Base-by-base conservation (phyloP, 2,329 filamentous ascomycete genomes). In the Westerdykella ornata region DNA sequence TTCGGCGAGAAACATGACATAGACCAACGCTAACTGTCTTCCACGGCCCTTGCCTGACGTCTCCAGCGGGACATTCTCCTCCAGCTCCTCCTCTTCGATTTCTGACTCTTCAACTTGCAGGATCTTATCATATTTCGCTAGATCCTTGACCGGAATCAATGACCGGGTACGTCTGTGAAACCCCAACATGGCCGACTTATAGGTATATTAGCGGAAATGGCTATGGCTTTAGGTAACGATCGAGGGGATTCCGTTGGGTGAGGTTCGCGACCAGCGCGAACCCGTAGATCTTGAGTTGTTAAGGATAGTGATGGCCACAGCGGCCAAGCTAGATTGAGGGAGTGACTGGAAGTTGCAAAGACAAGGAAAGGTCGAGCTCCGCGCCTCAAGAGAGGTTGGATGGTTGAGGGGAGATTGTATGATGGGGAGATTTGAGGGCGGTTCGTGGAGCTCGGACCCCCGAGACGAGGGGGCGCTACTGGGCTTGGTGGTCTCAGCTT, bases 1-100 rank as follows among this genome's bases (percentile, higher is more conserved):
- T 58, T 73, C 71, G 5, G 69, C 69, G n/a, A 73, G 59, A 42
- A 72, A 71, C 18, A 72, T 51, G 18, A 71, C 53, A 49, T 71
- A 72, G 35, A 72, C 68, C 47, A 72, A 57, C 39, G 56, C 57
- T 49, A 71, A 44, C 45, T 72, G 67, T 37, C 45, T 58, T 42
- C 52, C 44, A 37, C 57, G 50, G 30, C 51, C 54, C 50, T 49
- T 57, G 40, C 48, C 43, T 17, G 48, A 44, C 28, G 45, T 39
- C 22, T 53, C 49, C 20, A 48, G 39, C 19, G 38, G 46, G 22
- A 43, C 33, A 15, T 61, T 52, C n/a, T 37, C 22, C 2, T 61
- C 60, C 43, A 54, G 44, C 45, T 64, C 57, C 35, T 50, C 48
- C 38, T 52, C 38, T 22, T 51, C 37, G 34, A 56, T 51, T 28